Conservation (phyloP, 2,329 filamentous ascomycete genomes). For the Lasiodiplodia gonubiensis region DNA sequence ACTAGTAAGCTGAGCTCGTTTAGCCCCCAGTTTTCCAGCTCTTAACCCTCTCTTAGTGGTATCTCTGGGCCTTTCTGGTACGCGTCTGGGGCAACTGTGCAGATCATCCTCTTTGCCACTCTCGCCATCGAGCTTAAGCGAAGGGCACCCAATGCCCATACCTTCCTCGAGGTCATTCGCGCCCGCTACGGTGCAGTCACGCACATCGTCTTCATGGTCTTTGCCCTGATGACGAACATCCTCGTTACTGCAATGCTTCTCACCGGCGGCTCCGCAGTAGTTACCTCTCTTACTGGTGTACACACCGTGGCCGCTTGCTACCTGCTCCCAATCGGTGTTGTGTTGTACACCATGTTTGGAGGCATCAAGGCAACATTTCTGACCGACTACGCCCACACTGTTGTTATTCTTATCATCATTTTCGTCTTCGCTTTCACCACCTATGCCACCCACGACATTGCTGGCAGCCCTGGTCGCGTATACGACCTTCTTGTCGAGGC, state of each 20-base stretch:
- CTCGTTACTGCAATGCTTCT: conserved; percentile 89
- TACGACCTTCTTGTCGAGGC: conserved; percentile 79
- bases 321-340: conserved; percentile 78
- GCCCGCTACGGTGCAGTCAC: conserved; percentile 76
- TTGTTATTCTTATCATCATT: conserved; percentile 84
- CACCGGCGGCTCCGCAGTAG: conserved; percentile 79
- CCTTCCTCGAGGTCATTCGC: conserved; percentile 80
- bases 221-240: conserved; percentile 61
- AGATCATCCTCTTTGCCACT: conserved; percentile 84
- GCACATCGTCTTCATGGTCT: conserved; percentile 67
- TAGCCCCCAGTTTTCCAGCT: neutral
- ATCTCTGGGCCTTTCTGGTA: conserved; percentile 71
- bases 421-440: conserved; percentile 83
- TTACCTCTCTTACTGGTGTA: conserved; percentile 70
- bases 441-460: conserved; percentile 73
- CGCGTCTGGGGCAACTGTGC: conserved; percentile 58
- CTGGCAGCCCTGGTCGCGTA: conserved; percentile 77
- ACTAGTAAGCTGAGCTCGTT: conserved; percentile 55
- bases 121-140: conserved; percentile 89
- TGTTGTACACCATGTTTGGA: conserved; percentile 75
- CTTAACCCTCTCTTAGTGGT: conserved; percentile 44
- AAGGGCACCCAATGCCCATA: conserved; percentile 84
- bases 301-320: conserved; percentile 82
- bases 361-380: conserved; percentile 75
- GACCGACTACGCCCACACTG: conserved; percentile 85